phyloP scores from a whole-genome alignment of 129 eudicot genomes.

The Pseudognaphalium luteoalbum region DNA sequence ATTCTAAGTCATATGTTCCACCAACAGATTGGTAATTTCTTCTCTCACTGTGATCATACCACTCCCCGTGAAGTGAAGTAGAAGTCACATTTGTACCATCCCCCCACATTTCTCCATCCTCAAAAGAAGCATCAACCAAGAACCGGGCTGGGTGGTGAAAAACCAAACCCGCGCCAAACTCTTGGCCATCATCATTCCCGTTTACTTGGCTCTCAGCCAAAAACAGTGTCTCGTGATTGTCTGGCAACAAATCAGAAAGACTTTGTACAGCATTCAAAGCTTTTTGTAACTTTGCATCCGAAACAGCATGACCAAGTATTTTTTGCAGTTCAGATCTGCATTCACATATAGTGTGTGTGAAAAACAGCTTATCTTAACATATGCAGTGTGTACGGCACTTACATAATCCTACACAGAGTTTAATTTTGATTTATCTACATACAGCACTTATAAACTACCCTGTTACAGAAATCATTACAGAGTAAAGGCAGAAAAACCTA shows the following conservation, averaged over 20 bases:
- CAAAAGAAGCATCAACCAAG: constrained; percentile 71
- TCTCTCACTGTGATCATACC: constrained; percentile 47
- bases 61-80: constrained; percentile 49
- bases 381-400: neutral
- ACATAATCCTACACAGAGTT: no score
- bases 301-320: constrained; percentile 63
- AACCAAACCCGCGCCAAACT: constrained; percentile 86
- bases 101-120: constrained; percentile 55
- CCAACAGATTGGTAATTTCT: constrained; percentile 39
- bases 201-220: constrained; percentile 37
- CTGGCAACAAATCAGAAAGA: constrained; percentile 63
- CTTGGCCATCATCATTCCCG: constrained; percentile 44
- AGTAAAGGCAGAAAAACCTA: constrained; percentile 32
- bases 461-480: constrained; percentile 12
- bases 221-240: constrained; percentile 29
- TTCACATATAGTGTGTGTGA: constrained; percentile 15
- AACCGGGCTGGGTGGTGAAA: constrained; percentile 80
- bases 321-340: constrained; percentile 86
- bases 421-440: neutral
- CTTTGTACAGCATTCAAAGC: constrained; percentile 59
- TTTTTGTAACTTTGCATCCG: constrained; percentile 56
- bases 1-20: constrained; percentile 62
- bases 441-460: constrained; percentile 1
- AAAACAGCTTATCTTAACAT: neutral
- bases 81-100: constrained; percentile 47